phyloP scores from a whole-genome alignment of 2,329 filamentous ascomycete species.

The Ceratocystis colombiana region DNA sequence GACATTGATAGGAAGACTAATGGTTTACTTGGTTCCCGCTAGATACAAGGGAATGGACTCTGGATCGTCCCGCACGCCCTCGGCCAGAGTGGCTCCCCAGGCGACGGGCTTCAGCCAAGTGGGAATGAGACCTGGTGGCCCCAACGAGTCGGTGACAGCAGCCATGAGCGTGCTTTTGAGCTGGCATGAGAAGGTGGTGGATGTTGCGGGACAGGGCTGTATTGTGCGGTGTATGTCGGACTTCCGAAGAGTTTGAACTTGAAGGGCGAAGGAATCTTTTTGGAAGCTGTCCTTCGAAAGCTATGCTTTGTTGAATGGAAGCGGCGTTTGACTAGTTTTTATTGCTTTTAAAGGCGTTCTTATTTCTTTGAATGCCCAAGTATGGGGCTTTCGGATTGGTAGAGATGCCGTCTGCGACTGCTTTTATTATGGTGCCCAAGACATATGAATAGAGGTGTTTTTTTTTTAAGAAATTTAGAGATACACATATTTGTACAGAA shows the following conservation, averaged over 20 bases:
- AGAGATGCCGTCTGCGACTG: not conserved
- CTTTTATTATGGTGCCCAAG: not conserved
- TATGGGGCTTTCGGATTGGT: not conserved
- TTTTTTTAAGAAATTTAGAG: not conserved
- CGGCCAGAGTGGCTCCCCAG: slow-evolving; percentile 53
- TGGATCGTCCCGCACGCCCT: slow-evolving; percentile 39
- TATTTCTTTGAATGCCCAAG: not conserved
- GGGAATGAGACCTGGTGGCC: slow-evolving; percentile 41
- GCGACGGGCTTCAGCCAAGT: slow-evolving; percentile 83
- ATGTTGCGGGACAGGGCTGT: slow-evolving; percentile 80
- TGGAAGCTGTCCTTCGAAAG: too few species aligned
- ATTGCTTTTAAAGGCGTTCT: not conserved
- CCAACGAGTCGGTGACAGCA: slow-evolving; percentile 62
- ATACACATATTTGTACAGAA: not conserved
- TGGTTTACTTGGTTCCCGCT: not conserved
- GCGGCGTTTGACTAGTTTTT: not conserved
- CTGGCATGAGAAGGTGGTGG: slow-evolving; percentile 98
- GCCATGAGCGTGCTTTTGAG: slow-evolving; percentile 94
- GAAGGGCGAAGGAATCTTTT: not conserved
- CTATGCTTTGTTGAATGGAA: too few species aligned
- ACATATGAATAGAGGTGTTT: slow-evolving; percentile 3
- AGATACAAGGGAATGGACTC: slow-evolving; percentile 85
- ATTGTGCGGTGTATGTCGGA: slow-evolving; percentile 95
- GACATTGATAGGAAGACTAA: not conserved
- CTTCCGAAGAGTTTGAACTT: slow-evolving; percentile 58